Evolutionary conservation across 2,329 filamentous ascomycete genomes (phyloP), one percentile per base, ranked within the genome.

Genomic region (Diaporthe vaccinii): DNA sequence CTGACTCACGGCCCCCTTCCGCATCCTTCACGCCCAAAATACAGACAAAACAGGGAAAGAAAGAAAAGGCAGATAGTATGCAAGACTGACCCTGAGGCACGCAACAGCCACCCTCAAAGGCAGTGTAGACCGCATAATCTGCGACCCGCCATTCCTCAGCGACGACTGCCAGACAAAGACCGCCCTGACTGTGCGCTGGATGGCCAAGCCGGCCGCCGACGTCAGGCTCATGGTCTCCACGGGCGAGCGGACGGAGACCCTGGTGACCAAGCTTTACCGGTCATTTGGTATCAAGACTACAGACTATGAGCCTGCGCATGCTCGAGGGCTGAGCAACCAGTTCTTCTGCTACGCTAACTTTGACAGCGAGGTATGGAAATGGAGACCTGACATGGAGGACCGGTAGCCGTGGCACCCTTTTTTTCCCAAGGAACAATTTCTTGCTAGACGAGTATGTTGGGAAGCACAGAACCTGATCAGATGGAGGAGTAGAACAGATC

Each of bases 341-440:
- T 97, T 95, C 81, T 89, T 90, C 80, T 95, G 93, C 82, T 96
- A 95, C 80, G 91, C 94, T 34, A 96, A 94, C 80, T 96, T 94
- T 80, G 92, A 94, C 82, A 90, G 91, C 79, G 84, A 84, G 9
- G 83, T 82, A 6, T 91, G 90, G 88, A 84, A 81, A 58, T 89
- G 84, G 84, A 78, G 82, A 81, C 79, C 82, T 71, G 70, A 71
- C 73, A 76, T 73, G 73, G 73, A 61, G 77, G 20, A 70, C 22
- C 34, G 67, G 46, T 36, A 74, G 71, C n/a, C 39, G 36, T 14
- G 36, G n/a, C 9, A 9, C 12, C 12, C 20, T 31, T 31, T 31
- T 36, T 34, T 12, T 10, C 4, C 12, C 12, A 1, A 20, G 31
- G 46, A 10, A n/a, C 28, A 36, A 9, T 34, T 25, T 34, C 36